phyloP scores from a whole-genome alignment of 164 flowering plant genomes.

The Tetracentron sinense region DNA sequence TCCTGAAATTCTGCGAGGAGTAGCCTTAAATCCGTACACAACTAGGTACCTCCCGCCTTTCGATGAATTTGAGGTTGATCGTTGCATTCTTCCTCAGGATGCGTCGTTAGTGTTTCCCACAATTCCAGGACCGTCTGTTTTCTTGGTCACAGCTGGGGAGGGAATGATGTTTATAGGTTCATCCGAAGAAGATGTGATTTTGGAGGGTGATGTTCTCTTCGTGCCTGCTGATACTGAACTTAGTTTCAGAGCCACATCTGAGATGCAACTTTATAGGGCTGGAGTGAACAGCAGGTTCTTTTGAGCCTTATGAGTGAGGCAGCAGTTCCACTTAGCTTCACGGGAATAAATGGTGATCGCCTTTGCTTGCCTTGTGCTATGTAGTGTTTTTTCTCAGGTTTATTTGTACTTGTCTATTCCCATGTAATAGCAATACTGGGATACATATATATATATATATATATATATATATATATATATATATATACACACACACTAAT shows the following conservation, averaged over 20 bases:
- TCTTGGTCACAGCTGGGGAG: slow-evolving; percentile 49
- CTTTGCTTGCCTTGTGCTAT: not conserved
- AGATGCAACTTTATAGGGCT: slow-evolving; percentile 58
- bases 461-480: too few relatives aligned
- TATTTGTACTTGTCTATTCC: not conserved
- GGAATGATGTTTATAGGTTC: slow-evolving; percentile 40
- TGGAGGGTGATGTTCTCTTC: slow-evolving; percentile 65
- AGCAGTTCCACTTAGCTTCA: not conserved
- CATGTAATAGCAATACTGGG: not conserved
- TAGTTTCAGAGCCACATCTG: slow-evolving; percentile 26
- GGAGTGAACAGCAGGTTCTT: slow-evolving; percentile 67
- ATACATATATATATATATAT: not conserved
- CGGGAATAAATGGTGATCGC: not conserved
- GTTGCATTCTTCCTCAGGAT: slow-evolving; percentile 50
- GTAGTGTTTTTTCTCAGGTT: not conserved
- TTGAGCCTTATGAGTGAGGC: slow-evolving; percentile 1
- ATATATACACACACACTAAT: too few relatives aligned
- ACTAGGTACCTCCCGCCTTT: slow-evolving; percentile 76
- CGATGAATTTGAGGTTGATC: slow-evolving; percentile 92
- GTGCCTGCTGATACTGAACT: slow-evolving; percentile 58
- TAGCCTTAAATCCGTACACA: slow-evolving; percentile 39
- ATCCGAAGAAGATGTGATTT: slow-evolving; percentile 19
- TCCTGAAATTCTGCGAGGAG: slow-evolving; percentile 73
- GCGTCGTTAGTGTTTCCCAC: slow-evolving; percentile 51
- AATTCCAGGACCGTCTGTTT: slow-evolving; percentile 68